Evolutionary conservation across 148 eudicot species (phyloP), one percentile per base, ranked within the genome.

Genomic region (Linanthus parryae): DNA sequence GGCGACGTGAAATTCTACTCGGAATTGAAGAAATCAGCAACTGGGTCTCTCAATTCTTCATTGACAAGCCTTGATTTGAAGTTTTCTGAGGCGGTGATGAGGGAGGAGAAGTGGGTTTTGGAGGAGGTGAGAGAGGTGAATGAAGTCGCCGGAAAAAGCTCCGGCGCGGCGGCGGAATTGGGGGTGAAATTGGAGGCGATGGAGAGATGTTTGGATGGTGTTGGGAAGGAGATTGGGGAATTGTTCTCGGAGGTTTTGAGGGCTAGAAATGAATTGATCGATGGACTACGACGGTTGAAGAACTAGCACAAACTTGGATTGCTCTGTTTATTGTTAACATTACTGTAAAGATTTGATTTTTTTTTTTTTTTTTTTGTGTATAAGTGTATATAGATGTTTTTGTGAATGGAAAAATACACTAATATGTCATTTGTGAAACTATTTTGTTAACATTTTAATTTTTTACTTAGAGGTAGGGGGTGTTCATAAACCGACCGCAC

Each of bases 71-170:
- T 72, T 43, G 58, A 73, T 49, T 57, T 44, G 11, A 61, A 45
- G 23, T 44, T 42, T 43, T 40, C 36, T 8, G 31, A 28, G 39
- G 68, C 40, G 52, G 25, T 40, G 11, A 13, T 16, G 31, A n/a
- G n/a, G n/a, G 69, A 47, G 24, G 50, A 54, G 10, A 44, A 31
- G 20, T 31, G 43, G 21, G 38, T 21, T 1, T 9, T 71, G 5
- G 68, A 62, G 64, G 96, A 88, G 64, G 63, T 82, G 30, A 54
- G 40, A 18, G 74, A 75, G 25, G 74, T 75, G 23, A 73, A 80
- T 56, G 70, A 57, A 18, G 60, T 8, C 19, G 19, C 37, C n/a
- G 40, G 50, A 51, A 31, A 19, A 28, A 16, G 3, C 15, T 22
- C 51, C 14, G 66, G 19, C 17, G 58, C 10, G 12, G 57, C 28